Conservation (phyloP, 257 asterid genomes). For the Petunia secreta region DNA sequence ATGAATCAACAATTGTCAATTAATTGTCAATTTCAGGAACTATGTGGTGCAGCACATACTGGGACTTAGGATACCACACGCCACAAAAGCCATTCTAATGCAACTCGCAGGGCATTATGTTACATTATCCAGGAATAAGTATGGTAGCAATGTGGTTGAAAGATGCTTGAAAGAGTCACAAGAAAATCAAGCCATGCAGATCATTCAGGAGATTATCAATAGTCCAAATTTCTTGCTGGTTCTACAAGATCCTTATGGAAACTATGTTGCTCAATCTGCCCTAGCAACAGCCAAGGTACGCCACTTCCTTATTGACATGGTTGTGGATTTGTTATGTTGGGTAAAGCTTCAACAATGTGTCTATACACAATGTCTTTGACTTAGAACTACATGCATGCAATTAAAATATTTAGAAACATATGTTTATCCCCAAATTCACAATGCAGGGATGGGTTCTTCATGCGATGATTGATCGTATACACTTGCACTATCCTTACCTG, state of each 20-base stretch:
- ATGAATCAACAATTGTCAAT: not conserved
- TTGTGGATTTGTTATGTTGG: no score
- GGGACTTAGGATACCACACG: slow-evolving; percentile 27
- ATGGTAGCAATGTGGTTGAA: slow-evolving; percentile 76
- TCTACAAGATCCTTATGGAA: slow-evolving; percentile 69
- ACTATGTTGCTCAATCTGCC: slow-evolving; percentile 74
- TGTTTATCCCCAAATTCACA: not conserved
- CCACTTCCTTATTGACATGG: no score
- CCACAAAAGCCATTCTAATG: slow-evolving; percentile 34
- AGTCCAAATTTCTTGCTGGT: slow-evolving; percentile 47
- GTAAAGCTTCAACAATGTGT: no score
- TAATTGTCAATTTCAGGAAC: slow-evolving; percentile 42
- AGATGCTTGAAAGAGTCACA: slow-evolving; percentile 44
- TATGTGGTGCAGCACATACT: slow-evolving; percentile 66
- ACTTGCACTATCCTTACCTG: slow-evolving; percentile 32
- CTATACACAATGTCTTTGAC: no score
- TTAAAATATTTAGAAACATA: not conserved
- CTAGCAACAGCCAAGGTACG: slow-evolving; percentile 47
- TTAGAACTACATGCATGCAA: not conserved
- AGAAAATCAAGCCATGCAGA: slow-evolving; percentile 24
- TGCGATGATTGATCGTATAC: slow-evolving; percentile 32
- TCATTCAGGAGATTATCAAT: slow-evolving; percentile 49
- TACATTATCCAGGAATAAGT: slow-evolving; percentile 52
- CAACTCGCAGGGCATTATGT: slow-evolving; percentile 48
- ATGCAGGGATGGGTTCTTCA: slow-evolving; percentile 47